phyloP scores from a whole-genome alignment of 768 basidiomycete species.

The Russula lepida region DNA sequence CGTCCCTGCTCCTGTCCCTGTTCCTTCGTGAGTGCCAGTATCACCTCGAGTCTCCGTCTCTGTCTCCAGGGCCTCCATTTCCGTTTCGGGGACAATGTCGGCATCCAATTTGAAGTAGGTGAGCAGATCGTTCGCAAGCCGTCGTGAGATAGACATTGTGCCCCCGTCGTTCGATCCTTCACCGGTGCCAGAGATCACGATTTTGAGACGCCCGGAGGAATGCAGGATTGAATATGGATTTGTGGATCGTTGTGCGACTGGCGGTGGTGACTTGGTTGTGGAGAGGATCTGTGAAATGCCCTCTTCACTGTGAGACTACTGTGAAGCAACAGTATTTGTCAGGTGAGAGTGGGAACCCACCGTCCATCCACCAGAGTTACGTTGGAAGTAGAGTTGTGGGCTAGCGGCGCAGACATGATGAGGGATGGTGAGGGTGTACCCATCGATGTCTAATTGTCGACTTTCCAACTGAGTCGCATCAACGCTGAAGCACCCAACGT shows the following conservation, averaged over 20 bases:
- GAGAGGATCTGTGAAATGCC: neutral
- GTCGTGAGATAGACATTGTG: constrained; percentile 47
- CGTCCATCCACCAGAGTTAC: constrained; percentile 2
- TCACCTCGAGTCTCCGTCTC: constrained; percentile 14
- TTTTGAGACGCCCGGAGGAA: constrained; percentile 41
- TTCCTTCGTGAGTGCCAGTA: constrained; percentile 32
- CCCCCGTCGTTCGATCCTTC: constrained; percentile 25
- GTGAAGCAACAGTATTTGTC: neutral
- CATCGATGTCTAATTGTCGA: constrained; percentile 15
- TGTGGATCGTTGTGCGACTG: constrained; percentile 9
- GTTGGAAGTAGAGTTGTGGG: neutral
- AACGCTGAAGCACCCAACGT: constrained; percentile 23
- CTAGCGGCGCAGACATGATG: neutral
- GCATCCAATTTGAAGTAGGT: constrained; percentile 64
- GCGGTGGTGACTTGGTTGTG: neutral
- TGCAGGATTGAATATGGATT: constrained; percentile 54
- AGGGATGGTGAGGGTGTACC: neutral
- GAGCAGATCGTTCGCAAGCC: constrained; percentile 60
- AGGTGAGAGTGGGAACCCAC: neutral
- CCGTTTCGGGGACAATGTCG: constrained; percentile 43
- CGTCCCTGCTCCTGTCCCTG: neutral
- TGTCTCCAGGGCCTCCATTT: constrained; percentile 27
- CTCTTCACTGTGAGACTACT: neutral
- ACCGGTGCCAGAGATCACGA: constrained; percentile 41
- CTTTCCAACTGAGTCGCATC: neutral